Evolutionary conservation across 1,284 basidiomycete species (phyloP), one percentile per base, ranked within the genome.

Genomic region (Sanghuangporus baumii): DNA sequence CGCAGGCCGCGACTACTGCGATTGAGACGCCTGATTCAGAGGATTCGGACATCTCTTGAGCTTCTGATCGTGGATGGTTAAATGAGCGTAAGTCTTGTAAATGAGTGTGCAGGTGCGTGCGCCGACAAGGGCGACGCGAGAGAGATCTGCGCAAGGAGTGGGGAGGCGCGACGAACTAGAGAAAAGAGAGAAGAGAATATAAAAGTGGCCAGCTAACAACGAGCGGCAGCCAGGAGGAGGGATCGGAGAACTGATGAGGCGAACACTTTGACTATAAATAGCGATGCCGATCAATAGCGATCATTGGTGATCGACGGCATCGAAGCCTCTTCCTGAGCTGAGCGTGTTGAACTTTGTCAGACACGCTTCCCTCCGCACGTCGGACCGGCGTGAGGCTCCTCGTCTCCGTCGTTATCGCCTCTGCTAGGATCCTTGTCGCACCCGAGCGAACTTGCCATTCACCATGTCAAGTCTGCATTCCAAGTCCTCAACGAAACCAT

Each of bases 1-100:
- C 78, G 63, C 76, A 75, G 65, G 80, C 74, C 38, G 68, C 69
- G 67, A 85, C 77, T 69, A 85, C 77, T 43, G 81, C 76, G 11
- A 55, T 51, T 9, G 50, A 23, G 20, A 51, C 50, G 34, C 55
- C 58, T 41, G 59, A 41, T 31, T 76, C 78, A 41, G 77, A 62
- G 55, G 37, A 41, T 11, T 54, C 52, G 31, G 52, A 54, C 52
- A 54, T 54, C 14, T 54, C 52, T 34, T 54, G 52, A 9, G 16
- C 8, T 14, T 36, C 16, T 31, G 52, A 8, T 18, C 23, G 23
- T 7, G n/a, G 16, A 34, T 46, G 41, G 47, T 34, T 50, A 52
- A 54, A 52, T 14, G 55, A 62, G 20, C 18, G 54, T 48, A 20
- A 38, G 55, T 56, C 23, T 34, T 20, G 52, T 38, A 57, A 55